Conservation (phyloP, 2,329 filamentous ascomycete genomes). For the Trichoderma semiorbis region DNA sequence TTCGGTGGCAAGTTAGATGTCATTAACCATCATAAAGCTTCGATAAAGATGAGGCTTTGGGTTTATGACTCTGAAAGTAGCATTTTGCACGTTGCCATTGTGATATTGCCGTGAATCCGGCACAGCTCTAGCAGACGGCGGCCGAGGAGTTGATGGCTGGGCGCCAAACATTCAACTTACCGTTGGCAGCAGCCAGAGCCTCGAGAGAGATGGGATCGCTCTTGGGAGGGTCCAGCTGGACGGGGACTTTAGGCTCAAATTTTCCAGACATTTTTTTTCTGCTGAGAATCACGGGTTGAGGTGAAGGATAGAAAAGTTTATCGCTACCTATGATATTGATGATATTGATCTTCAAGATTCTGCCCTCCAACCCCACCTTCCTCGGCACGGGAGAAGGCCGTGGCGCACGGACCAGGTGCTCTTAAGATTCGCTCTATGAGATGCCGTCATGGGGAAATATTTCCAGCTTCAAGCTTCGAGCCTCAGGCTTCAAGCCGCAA, state of each 20-base stretch:
- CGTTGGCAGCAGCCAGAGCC: conserved; percentile 76
- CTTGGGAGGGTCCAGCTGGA: conserved; percentile 78
- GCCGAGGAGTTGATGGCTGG: not conserved
- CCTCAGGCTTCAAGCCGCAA: not conserved
- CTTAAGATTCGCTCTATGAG: not conserved
- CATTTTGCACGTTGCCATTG: not conserved
- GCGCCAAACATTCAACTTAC: conserved; percentile 48
- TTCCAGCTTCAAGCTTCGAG: not conserved
- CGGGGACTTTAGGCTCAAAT: conserved; percentile 75
- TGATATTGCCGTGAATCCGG: not conserved
- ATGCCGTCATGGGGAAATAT: conserved; percentile 15
- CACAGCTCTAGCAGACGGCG: not conserved
- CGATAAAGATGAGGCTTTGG: not conserved
- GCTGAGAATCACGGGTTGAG: not conserved
- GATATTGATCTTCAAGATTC: not conserved
- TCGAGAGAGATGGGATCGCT: conserved; percentile 79
- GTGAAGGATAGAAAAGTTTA: not conserved
- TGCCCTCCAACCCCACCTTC: conserved; percentile 1
- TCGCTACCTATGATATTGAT: not conserved
- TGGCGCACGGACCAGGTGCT: conserved; percentile 20
- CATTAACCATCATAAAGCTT: not conserved
- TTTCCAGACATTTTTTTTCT: conserved; percentile 53
- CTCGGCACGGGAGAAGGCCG: conserved; percentile 14
- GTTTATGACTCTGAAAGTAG: no score
- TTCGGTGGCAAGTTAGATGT: not conserved